Evolutionary conservation across 768 basidiomycete genomes (phyloP).

Genomic region (Mycena albidolilacea): DNA sequence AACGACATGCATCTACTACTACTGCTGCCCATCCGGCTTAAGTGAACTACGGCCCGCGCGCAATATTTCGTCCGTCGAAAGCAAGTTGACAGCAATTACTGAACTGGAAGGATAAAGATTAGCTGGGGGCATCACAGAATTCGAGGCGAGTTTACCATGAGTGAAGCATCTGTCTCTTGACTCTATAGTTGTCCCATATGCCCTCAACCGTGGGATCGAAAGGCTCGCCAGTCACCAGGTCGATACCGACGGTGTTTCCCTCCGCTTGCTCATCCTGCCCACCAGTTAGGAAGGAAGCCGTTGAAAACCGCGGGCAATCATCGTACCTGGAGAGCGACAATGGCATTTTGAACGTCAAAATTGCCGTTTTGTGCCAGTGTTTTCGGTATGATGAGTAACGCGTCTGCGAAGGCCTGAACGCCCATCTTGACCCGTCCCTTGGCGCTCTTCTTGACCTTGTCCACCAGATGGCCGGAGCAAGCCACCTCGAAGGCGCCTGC

Average conservation of each 20-base stretch:
- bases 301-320: background rate
- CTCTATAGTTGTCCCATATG: slow-evolving; percentile 99
- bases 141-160: slow-evolving; percentile 77
- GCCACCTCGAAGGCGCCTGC: slow-evolving; percentile 98
- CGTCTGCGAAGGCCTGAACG: slow-evolving; percentile 97
- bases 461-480: slow-evolving; percentile 87
- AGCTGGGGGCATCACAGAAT: slow-evolving; percentile 19
- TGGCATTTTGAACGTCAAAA: slow-evolving; percentile 95
- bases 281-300: slow-evolving; percentile 33
- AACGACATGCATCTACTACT: slow-evolving; percentile 36
- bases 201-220: slow-evolving; percentile 97
- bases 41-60: slow-evolving; percentile 90
- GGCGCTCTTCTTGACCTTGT: slow-evolving; percentile 84
- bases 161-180: slow-evolving; percentile 98
- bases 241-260: slow-evolving; percentile 92
- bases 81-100: slow-evolving; percentile 94
- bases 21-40: slow-evolving; percentile 81
- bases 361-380: slow-evolving; percentile 97
- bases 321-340: slow-evolving; percentile 88
- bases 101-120: slow-evolving; percentile 64
- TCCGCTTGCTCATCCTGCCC: slow-evolving; percentile 92
- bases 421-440: slow-evolving; percentile 98
- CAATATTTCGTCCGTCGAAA: slow-evolving; percentile 97
- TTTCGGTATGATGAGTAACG: slow-evolving; percentile 94
- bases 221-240: slow-evolving; percentile 94